Conservation (phyloP, 1,284 basidiomycete species). For the Malassezia slooffiae region DNA sequence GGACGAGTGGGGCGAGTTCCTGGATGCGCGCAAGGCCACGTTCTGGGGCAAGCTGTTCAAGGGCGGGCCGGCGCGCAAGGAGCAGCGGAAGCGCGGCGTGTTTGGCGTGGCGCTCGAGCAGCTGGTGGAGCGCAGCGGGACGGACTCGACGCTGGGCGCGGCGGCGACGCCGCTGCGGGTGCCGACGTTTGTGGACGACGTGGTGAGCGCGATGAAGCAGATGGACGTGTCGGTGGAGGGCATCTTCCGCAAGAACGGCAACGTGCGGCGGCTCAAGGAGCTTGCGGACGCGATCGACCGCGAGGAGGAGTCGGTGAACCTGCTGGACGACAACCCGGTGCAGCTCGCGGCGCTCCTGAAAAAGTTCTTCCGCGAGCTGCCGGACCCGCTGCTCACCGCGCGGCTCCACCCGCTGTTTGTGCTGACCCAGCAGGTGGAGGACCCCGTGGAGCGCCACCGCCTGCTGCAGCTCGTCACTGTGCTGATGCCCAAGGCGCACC, state of each 20-base stretch:
- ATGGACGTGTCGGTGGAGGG: slow-evolving; percentile 99
- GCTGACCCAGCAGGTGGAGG: slow-evolving; percentile 69
- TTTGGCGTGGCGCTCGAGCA: slow-evolving; percentile 88
- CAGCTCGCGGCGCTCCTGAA: slow-evolving; percentile 93
- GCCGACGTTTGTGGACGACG: slow-evolving; percentile 94
- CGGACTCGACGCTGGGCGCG: slow-evolving; percentile 81
- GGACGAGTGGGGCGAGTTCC: slow-evolving; percentile 83
- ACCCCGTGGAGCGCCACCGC: slow-evolving; percentile 66
- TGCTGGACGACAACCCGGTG: slow-evolving; percentile 88
- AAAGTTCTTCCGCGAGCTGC: slow-evolving; percentile 90
- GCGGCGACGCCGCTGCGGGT: slow-evolving; percentile 75
- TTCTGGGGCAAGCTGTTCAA: slow-evolving; percentile 98
- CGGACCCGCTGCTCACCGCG: slow-evolving; percentile 89
- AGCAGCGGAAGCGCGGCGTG: slow-evolving; percentile 50
- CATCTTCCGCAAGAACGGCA: slow-evolving; percentile 96
- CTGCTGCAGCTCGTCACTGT: slow-evolving; percentile 77
- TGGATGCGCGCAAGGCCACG: slow-evolving; percentile 82
- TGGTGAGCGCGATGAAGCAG: slow-evolving; percentile 93
- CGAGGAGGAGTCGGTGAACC: slow-evolving; percentile 68
- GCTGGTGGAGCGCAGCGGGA: slow-evolving; percentile 85
- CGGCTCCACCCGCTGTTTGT: slow-evolving; percentile 82
- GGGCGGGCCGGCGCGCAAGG: slow-evolving; percentile 43
- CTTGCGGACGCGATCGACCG: slow-evolving; percentile 85
- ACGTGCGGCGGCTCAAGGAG: slow-evolving; percentile 82
- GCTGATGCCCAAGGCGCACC: slow-evolving; percentile 78